Percentiles rank a stretch among this genome's conserved stretches.
These are phyloP conservation scores for Funneliformis caledonium DNA, from an alignment of 371 early-diverging fungal species.

Conservation along the genomic window DNA sequence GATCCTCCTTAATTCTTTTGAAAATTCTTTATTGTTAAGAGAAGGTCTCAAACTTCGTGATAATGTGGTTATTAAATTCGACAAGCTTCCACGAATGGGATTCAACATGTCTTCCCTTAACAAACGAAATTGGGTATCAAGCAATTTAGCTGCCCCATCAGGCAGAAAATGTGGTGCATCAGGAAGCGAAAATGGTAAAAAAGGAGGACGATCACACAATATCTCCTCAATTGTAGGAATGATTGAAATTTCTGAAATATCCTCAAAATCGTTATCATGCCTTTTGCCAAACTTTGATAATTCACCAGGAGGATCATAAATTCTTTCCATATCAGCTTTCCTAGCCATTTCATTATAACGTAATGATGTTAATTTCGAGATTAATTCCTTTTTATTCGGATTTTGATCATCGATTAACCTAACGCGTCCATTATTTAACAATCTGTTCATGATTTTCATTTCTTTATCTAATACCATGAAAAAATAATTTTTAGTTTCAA, in stretches of 20 bases:
- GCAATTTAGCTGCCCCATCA: conserved; percentile 49
- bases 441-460: conserved; percentile 16
- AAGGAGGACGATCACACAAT: conserved; percentile 42
- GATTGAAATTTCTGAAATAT: conserved; percentile 48
- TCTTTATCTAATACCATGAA: conserved; percentile 40
- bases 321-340: conserved; percentile 22
- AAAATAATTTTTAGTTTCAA: not conserved
- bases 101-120: not conserved
- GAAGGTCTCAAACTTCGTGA: not conserved
- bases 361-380: not conserved
- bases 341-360: not conserved
- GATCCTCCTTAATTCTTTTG: not conserved
- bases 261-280: conserved; percentile 49
- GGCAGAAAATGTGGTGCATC: conserved; percentile 48
- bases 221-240: conserved; percentile 55
- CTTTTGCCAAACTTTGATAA: conserved; percentile 44
- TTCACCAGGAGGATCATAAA: conserved; percentile 34
- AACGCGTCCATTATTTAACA: not conserved
- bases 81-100: conserved; percentile 42
- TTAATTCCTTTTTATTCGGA: conserved; percentile 15
- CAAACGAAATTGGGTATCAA: conserved; percentile 45
- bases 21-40: not conserved
- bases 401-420: conserved; percentile 6
- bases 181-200: conserved; percentile 48
- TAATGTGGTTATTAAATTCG: not conserved